Base-by-base conservation (phyloP, 1,139 yeast genomes). In the Yamadazyma jaroonii region DNA sequence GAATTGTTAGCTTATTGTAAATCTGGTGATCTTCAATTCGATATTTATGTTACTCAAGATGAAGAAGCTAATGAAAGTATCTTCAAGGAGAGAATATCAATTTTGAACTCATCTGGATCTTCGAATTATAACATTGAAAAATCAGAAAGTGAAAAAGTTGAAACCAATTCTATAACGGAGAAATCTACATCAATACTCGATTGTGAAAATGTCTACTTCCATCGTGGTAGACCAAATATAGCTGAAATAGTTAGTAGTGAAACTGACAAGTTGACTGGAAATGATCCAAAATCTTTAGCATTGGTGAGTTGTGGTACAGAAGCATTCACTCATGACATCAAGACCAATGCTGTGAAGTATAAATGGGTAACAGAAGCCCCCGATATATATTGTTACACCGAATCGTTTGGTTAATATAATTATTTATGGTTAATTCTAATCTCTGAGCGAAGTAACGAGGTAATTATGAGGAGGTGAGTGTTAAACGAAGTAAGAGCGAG, bases 221-320 rank as follows among this genome's bases (percentile, higher is more conserved):
- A 36, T 27, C 12, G 27, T 2, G 42, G 43, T 10, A 46, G 53
- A 36, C 53, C 53, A 8, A 29, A 39, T 11, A 32, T 41, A 4
- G 36, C 29, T 4, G 25, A 26, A 1, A 37, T 45, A 6, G 32
- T 49, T 4, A 29, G 29, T 9, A 13, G 15, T 9, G 42, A 45
- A 25, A 44, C 41, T 7, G 35, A 41, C 3, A 30, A 29, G 9
- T 33, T 48, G 15, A 25, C 30, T 26, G 22, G 29, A 6, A 26
- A 20, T 3, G 32, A 38, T 9, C 61, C 29, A 26, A 54, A 50
- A 38, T 49, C 62, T 2, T 27, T 68, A 40, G 72, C 74, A 0
- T 64, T 70, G 2, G 46, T 61, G 12, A 52, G 62, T 15, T 69
- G 75, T 56, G 76, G 76, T 1, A 67, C 72, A 4, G 48, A 41